Percentiles rank a stretch among this genome's conserved stretches.
Conservation (phyloP, 2,329 filamentous ascomycete species). For the Sclerotiophoma versabilis region DNA sequence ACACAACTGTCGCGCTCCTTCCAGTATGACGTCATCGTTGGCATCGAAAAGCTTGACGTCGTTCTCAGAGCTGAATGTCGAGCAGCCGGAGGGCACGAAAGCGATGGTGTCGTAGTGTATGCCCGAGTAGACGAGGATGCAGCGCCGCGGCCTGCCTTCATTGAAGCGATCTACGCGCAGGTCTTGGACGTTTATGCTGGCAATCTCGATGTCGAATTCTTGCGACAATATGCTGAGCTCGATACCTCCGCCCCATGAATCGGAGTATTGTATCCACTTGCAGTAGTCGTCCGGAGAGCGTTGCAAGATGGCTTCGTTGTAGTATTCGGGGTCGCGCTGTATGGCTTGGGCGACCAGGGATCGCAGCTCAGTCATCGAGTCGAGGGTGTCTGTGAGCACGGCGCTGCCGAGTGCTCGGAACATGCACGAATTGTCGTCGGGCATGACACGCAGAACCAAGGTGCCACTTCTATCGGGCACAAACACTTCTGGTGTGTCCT, state of each 20-base stretch:
- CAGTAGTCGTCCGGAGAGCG: conserved; percentile 76
- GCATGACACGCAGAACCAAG: conserved; percentile 87
- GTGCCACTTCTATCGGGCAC: conserved; percentile 64
- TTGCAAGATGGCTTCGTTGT: conserved; percentile 79
- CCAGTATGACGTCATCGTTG: conserved; percentile 61
- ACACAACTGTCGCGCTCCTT: conserved; percentile 64
- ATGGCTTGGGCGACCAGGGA: conserved; percentile 82
- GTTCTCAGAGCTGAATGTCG: conserved; percentile 71
- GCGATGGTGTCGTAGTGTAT: conserved; percentile 94
- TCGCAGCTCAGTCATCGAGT: conserved; percentile 75
- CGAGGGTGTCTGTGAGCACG: conserved; percentile 69
- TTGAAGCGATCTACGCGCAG: conserved; percentile 77
- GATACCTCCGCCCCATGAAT: conserved; percentile 91
- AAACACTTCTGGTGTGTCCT: conserved; percentile 68
- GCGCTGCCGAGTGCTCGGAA: conserved; percentile 88
- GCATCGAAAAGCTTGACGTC: conserved; percentile 79
- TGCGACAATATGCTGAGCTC: conserved; percentile 86
- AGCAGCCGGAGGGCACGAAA: conserved; percentile 66
- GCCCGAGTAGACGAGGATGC: conserved; percentile 86
- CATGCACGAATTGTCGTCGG: conserved; percentile 93
- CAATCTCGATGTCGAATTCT: conserved; percentile 85
- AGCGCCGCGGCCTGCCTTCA: conserved; percentile 69
- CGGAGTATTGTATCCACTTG: conserved; percentile 77
- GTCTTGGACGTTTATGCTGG: conserved; percentile 79
- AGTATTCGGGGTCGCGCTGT: conserved; percentile 73